Percentiles rank a stretch among this genome's conserved stretches.
Evolutionary conservation across 257 asterid species (phyloP).

Genomic region (Thymus mandschuricus): DNA sequence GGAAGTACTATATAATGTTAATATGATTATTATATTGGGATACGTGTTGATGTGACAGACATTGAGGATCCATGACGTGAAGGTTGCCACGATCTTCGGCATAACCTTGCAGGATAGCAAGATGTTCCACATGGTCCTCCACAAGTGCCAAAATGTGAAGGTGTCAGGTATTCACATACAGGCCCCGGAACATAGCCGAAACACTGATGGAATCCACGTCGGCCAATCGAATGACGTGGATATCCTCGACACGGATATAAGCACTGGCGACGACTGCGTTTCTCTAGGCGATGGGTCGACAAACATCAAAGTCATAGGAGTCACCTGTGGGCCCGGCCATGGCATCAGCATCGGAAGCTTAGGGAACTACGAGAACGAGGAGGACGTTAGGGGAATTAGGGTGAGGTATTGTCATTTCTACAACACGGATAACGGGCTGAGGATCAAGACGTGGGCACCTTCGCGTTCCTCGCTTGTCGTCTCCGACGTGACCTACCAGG

Average conservation of each 20-base stretch:
- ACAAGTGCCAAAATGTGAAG: constrained; percentile 32
- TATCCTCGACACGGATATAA: constrained; percentile 31
- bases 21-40: neutral
- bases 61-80: constrained; percentile 37
- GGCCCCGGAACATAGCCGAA: constrained; percentile 64
- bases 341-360: constrained; percentile 69
- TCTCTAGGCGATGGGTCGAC: constrained; percentile 47
- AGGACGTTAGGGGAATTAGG: constrained; percentile 36
- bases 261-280: constrained; percentile 75
- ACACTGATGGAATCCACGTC: constrained; percentile 68
- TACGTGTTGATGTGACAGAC: constrained; percentile 25
- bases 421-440: constrained; percentile 48
- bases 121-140: constrained; percentile 47
- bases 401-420: constrained; percentile 40
- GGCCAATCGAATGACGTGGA: constrained; percentile 33
- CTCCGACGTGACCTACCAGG: constrained; percentile 35
- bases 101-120: constrained; percentile 53
- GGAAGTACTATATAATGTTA: too few relatives aligned
- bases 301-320: constrained; percentile 30
- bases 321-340: constrained; percentile 73
- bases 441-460: constrained; percentile 69
- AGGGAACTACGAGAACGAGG: constrained; percentile 31
- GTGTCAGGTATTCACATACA: constrained; percentile 28
- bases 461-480: constrained; percentile 29
- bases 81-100: constrained; percentile 25